Base-by-base conservation (phyloP, 1,139 yeast species). In the Candida neerlandica region DNA sequence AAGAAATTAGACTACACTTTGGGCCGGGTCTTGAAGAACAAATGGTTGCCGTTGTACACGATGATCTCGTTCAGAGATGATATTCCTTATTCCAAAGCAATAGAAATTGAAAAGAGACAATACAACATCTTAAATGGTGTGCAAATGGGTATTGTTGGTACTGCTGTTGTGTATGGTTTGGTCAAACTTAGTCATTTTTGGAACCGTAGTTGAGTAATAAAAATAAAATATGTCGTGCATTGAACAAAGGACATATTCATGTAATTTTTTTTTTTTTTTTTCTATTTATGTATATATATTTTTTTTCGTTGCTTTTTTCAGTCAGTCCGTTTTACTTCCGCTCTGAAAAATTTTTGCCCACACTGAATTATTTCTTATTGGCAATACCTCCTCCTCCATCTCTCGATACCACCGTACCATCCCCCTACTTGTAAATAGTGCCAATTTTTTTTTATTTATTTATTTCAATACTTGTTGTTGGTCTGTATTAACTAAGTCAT, bases 51-150 rank as follows among this genome's bases (percentile, higher is more conserved):
- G 1, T 70, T 92, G 61, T 92, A 92, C 66, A 85, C 96, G 9
- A 91, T 92, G 97, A 88, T 92, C 2, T 86, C 96, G 0, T 92
- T 92, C 69, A 75, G 97, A 55, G 84, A 86, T 11, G 96, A 91
- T 60, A 86, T 91, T 34, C 73, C 86, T 3, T 92, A 92, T 62
- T 79, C 91, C 1, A 74, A 75, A 48, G 96, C 96, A 0, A 76
- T 89, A 19, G 67, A 65, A n/a, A 76, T 76, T 19, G 82, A 80
- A 50, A 67, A 64, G 55, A 75, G 75, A 51, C 90, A 81, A 61
- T 76, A 71, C 54, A 71, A 59, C 46, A 77, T 80, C 32, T 61
- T 82, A 43, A 60, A 57, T 44, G 53, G 59, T 23, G 50, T 72
- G 5, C 73, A 70, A 54, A 56, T 49, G 34, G 61, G 61, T 1